Conservation (phyloP, 768 basidiomycete genomes). For the Amanita phalloides region DNA sequence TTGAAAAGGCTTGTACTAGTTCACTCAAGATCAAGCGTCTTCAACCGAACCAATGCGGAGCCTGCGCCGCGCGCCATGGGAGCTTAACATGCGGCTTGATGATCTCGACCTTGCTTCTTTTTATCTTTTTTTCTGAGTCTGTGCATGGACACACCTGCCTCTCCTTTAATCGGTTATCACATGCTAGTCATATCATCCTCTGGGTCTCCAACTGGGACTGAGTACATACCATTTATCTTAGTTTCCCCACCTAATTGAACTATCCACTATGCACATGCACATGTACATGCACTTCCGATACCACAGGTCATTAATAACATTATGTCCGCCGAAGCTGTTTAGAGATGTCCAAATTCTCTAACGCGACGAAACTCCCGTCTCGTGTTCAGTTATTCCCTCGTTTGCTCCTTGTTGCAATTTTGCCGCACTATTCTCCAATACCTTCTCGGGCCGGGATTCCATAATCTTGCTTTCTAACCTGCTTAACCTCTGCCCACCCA, state of each 20-base stretch:
- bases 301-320: slow-evolving; percentile 2
- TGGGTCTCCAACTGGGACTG: slow-evolving; percentile 1
- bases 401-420: neutral
- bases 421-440: neutral
- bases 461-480: neutral
- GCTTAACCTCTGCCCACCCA: neutral
- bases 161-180: slow-evolving; percentile 3
- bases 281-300: slow-evolving; percentile 2
- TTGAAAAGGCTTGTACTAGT: slow-evolving; percentile 6
- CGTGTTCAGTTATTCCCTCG: neutral
- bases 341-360: neutral
- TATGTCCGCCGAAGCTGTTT: neutral
- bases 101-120: slow-evolving; percentile 5
- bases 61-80: neutral
- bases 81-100: neutral
- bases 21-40: slow-evolving; percentile 6
- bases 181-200: slow-evolving; percentile 4
- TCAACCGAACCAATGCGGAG: neutral
- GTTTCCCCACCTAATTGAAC: neutral
- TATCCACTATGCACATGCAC: slow-evolving; percentile 4
- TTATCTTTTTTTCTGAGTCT: neutral
- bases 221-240: neutral
- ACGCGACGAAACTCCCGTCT: neutral
- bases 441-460: neutral
- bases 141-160: slow-evolving; percentile 8